phyloP scores from a whole-genome alignment of 768 basidiomycete species.

The Boletellus sp. region DNA sequence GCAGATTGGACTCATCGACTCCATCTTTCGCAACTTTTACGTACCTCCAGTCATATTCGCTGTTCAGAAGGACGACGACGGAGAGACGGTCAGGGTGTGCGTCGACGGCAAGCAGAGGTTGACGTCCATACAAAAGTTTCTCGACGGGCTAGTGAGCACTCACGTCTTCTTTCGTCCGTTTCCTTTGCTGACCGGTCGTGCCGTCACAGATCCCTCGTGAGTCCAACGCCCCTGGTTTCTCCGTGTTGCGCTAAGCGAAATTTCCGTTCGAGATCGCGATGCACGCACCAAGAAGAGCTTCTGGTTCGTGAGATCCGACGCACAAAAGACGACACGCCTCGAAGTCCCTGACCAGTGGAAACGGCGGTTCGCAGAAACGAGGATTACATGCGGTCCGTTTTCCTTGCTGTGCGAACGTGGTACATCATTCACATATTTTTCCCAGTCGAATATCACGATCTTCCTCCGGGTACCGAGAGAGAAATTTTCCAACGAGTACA shows the following conservation, averaged over 20 bases:
- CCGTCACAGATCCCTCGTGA: slow-evolving; percentile 50
- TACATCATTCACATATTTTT: not conserved
- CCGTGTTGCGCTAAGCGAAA: slow-evolving; percentile 7
- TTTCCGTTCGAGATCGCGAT: slow-evolving; percentile 48
- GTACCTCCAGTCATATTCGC: slow-evolving; percentile 51
- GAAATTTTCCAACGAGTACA: slow-evolving; percentile 85
- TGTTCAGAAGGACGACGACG: slow-evolving; percentile 39
- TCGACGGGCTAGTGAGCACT: slow-evolving; percentile 41
- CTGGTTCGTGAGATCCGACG: slow-evolving; percentile 55
- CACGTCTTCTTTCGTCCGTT: not conserved
- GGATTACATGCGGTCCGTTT: slow-evolving; percentile 64
- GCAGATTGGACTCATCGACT: slow-evolving; percentile 53
- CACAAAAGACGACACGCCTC: slow-evolving; percentile 39
- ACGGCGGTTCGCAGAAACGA: slow-evolving; percentile 48
- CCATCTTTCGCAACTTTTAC: slow-evolving; percentile 51
- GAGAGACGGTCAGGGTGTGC: slow-evolving; percentile 40
- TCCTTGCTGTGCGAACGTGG: not conserved
- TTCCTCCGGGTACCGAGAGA: slow-evolving; percentile 57
- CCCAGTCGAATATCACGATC: slow-evolving; percentile 63
- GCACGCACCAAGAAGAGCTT: slow-evolving; percentile 54
- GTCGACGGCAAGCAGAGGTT: slow-evolving; percentile 55
- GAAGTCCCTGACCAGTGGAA: slow-evolving; percentile 55
- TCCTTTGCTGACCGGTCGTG: slow-evolving; percentile 7
- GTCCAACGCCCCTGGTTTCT: slow-evolving; percentile 18
- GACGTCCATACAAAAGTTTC: slow-evolving; percentile 44